Percentiles rank a stretch among this genome's conserved stretches.
Conservation (phyloP, 345 rosid genomes). For the Trapa bicornis region DNA sequence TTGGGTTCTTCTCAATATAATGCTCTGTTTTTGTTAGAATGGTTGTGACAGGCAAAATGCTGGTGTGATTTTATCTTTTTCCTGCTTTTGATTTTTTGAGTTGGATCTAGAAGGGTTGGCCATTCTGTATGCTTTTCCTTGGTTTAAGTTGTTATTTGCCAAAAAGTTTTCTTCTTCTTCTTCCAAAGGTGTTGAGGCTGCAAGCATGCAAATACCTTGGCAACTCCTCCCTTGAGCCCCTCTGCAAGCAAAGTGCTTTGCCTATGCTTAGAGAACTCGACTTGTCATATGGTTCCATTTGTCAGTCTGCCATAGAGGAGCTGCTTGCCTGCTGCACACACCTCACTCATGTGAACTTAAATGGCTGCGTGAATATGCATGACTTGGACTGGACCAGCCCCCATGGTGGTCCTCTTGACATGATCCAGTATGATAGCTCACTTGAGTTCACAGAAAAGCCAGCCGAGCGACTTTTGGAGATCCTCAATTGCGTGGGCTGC, state of each 20-base stretch:
- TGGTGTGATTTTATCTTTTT: too few species aligned
- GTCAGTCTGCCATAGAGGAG: constrained; percentile 89
- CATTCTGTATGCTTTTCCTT: too few species aligned
- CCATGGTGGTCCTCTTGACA: constrained; percentile 30
- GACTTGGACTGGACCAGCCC: constrained; percentile 78
- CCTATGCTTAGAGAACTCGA: constrained; percentile 76
- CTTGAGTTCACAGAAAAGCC: constrained; percentile 25
- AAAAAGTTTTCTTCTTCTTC: not conserved
- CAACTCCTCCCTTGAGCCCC: constrained; percentile 81
- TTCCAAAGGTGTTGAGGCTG: constrained; percentile 61
- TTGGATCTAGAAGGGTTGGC: too few species aligned
- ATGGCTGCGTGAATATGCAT: constrained; percentile 87
- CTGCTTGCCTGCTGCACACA: constrained; percentile 87
- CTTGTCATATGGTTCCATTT: constrained; percentile 83
- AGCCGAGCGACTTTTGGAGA: constrained; percentile 66
- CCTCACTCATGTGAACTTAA: constrained; percentile 88
- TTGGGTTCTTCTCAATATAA: too few species aligned
- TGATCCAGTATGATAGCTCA: constrained; percentile 16
- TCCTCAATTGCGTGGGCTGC: constrained; percentile 91
- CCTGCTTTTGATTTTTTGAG: too few species aligned
- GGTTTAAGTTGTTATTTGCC: not conserved
- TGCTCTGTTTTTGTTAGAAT: too few species aligned
- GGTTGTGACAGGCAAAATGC: too few species aligned
- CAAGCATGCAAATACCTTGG: constrained; percentile 97
- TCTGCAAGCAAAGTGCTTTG: constrained; percentile 74